Evolutionary conservation across 441 rosid species (phyloP), one percentile per base, ranked within the genome.

Genomic region (Oxalis stricta): DNA sequence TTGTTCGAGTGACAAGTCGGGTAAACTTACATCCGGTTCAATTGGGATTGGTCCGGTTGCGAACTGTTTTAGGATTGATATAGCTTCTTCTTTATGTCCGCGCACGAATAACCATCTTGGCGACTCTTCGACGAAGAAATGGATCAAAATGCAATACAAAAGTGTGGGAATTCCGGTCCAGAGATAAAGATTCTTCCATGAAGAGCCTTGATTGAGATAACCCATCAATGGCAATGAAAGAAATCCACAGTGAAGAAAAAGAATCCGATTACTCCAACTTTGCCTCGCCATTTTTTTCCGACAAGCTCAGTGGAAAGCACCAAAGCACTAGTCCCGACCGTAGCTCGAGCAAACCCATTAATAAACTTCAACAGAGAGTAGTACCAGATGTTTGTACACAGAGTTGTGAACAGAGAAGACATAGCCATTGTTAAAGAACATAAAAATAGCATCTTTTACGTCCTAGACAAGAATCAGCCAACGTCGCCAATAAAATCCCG

Each of bases 101-200:
- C 39, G 63, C 30, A 77, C 61, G 24, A 75, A 61, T 29, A 82
- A 76, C 95, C 95, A 85, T 43, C 89, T 65, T 0, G 93, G 89
- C 6, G 93, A 85, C 41, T 85, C 95, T 0, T 45, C 53, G 0
- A 82, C 84, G 1, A 73, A 57, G 31, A 68, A 59, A 12, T 41
- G 66, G 17, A 71, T 59, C 1, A 71, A 39, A 0, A 68, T 32
- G 11, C 75, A 71, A 33, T 75, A 82, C 0, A 73, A 20, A 0
- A 82, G 42, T 0, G 76, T 55, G 0, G 95, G 93, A 10, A 60
- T 30, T 1, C 82, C 72, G 17, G 76, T 77, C 77, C 79, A 85
- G 0, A 77, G 6, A 33, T 79, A 85, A 1, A 85, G 66, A 33
- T 11, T 21, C 56, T 80, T 68, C 95, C 95, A 79, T 0, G 89